Evolutionary conservation across 371 early-diverging fungal genomes (phyloP), one percentile per base, ranked within the genome.

Genomic region (Dinochytrium kinnereticum): DNA sequence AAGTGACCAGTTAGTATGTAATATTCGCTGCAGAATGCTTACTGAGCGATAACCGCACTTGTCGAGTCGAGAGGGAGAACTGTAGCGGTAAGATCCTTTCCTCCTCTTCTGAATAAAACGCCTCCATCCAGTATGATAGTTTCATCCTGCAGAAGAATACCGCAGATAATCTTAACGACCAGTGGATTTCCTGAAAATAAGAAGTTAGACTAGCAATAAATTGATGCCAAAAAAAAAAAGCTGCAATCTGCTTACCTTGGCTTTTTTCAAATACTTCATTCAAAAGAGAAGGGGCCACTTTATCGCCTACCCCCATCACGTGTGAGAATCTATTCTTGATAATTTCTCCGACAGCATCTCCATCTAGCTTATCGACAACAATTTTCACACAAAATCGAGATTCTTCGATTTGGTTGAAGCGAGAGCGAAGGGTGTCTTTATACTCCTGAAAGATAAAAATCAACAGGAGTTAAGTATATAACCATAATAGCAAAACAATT

Each of bases 41-140:
- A 73, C 75, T 75, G 75, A 7, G 75, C 70, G n/a, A 70, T 53
- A 0, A 70, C 71, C 2, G 75, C 75, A n/a, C 53, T 26, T 38
- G 36, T 28, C 0, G 70, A 17, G 26, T 70, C 70, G 26, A 55
- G 10, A 19, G 64, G 65, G 40, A 75, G 59, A 3, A 28, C 36
- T 33, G 61, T 40, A 21, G 70, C 26, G 28, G 55, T 64, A 21
- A 66, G 21, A 10, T 72, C 64, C 31, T 7, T 24, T 5, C 17
- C 7, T 21, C 28, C 53, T 13, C 10, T 55, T 26, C 50, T 28
- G 21, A 28, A 31, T 33, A 72, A 30, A 21, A 50, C 34, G 2
- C 72, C 72, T 33, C 50, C 33, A 21, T 65, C 50, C 15, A 72
- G 59, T 30, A 36, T 21, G 15, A 72, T 37, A 30, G 26, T 36